A percentile compares a stretch with the other conserved stretches of the same genome.
Evolutionary conservation across 257 asterid species (phyloP).

Genomic region (Solanum appendiculatum): DNA sequence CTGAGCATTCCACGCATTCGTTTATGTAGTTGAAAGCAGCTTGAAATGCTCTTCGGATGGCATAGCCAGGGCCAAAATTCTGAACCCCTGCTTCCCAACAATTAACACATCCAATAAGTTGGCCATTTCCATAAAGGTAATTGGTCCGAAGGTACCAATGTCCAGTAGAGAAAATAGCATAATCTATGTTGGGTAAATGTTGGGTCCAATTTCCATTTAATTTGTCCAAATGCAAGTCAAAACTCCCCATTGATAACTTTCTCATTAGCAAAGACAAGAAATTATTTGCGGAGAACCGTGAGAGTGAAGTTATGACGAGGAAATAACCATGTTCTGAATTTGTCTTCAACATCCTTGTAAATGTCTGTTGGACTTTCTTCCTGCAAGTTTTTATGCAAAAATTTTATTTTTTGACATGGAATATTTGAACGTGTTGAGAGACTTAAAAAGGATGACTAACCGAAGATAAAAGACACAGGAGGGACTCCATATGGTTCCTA

Average conservation of each 20-base stretch:
- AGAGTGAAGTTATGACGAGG: conserved; percentile 27
- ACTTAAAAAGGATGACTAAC: conserved; percentile 35
- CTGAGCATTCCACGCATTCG: conserved; percentile 10
- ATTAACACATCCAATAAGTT: conserved; percentile 28
- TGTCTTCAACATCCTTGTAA: conserved; percentile 27
- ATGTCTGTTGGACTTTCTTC: conserved; percentile 11
- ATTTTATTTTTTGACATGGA: too few species aligned
- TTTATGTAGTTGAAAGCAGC: conserved; percentile 24
- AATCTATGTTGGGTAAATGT: conserved; percentile 21
- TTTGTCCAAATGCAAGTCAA: conserved; percentile 27
- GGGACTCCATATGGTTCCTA: conserved; percentile 73
- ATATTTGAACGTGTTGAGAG: too few species aligned
- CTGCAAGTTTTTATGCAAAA: not conserved
- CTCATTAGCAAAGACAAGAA: conserved; percentile 23
- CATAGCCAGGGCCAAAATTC: conserved; percentile 17
- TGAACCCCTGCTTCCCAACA: conserved; percentile 20
- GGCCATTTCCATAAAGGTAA: conserved; percentile 17
- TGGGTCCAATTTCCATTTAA: conserved; percentile 22
- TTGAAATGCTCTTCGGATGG: conserved; percentile 21
- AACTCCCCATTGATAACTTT: conserved; percentile 16
- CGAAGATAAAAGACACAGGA: conserved; percentile 58
- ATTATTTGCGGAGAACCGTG: conserved; percentile 6
- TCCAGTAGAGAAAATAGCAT: conserved; percentile 33
- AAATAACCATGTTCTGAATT: conserved; percentile 23
- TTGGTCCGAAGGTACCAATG: conserved; percentile 37